phyloP scores from a whole-genome alignment of 1,139 yeast genomes.

The Debaryomyces sp. region DNA sequence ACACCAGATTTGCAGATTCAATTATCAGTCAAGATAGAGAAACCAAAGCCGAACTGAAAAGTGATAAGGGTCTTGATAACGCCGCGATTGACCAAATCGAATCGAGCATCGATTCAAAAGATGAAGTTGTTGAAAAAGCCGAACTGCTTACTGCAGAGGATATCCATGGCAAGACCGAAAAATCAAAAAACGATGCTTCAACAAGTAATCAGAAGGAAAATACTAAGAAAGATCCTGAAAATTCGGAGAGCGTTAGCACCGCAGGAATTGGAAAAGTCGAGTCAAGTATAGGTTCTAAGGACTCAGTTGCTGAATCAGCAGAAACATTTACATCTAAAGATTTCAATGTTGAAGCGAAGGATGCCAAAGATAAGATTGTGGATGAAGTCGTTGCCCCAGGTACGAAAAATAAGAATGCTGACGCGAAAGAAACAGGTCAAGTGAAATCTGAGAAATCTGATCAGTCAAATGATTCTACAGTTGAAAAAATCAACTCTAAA shows the following conservation, averaged over 20 bases:
- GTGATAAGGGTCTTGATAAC: conserved; percentile 4
- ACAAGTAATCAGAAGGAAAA: neutral
- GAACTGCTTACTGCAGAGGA: neutral
- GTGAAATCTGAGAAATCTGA: neutral
- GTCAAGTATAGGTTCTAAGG: neutral
- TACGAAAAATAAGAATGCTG: neutral
- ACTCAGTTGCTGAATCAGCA: neutral
- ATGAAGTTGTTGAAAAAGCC: neutral
- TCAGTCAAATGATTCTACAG: neutral
- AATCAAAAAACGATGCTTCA: neutral
- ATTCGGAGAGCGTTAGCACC: neutral
- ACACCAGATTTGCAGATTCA: neutral
- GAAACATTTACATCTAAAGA: neutral
- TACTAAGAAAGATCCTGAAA: neutral
- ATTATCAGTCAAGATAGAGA: neutral
- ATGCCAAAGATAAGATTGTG: neutral
- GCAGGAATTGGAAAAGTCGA: conserved; percentile 15
- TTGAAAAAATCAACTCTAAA: neutral
- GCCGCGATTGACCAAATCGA: conserved; percentile 15
- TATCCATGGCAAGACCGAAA: neutral
- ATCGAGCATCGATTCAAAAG: neutral
- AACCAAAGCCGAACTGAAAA: neutral
- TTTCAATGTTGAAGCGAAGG: neutral
- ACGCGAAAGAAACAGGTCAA: neutral
- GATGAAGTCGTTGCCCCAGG: neutral